Base-by-base conservation (phyloP, 345 rosid genomes). In the Reutealis trisperma region DNA sequence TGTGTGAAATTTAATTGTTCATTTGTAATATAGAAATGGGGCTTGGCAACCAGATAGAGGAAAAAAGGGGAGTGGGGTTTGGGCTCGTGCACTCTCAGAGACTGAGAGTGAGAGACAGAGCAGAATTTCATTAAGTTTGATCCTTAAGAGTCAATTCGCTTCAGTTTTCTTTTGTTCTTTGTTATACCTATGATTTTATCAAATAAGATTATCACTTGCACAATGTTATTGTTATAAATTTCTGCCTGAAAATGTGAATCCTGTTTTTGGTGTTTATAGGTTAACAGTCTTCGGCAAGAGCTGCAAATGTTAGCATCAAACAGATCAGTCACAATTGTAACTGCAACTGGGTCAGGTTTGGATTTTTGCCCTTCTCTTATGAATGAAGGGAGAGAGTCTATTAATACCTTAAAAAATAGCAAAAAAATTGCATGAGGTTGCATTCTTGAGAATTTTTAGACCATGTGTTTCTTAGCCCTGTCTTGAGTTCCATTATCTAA, bases 251-350 rank as follows among this genome's bases (percentile, higher is more conserved):
- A 51, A 18, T 75, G 34, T 73, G 63, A 75, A 12, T 54, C 8
- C 32, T 42, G 1, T n/a, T 71, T 21, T 71, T 70, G 15, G 42
- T 74, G 37, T 83, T 45, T 80, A 32, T 83, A 96, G 99, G 97
- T 96, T 69, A 81, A 84, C 79, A 91, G 84, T 77, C 83, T 94
- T 32, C 88, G 93, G 71, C 81, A 88, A 85, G 94, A 96, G 82
- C 86, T 94, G 84, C 88, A 84, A 79, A 67, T 84, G 64, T 72
- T 96, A 78, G 76, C 89, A 30, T 83, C 93, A 71, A 89, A 76
- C 57, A 84, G 92, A 80, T 83, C 94, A 75, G 69, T 96, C 75
- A 92, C 93, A 15, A 89, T 96, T 71, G 84, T 94, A 72, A 90
- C 97, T 76, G 76, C 90, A 65, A 83, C 77, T 74, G 91, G 94